Evolutionary conservation across 306 rosid species (phyloP).

Genomic region (Pyrus pyrifolia): DNA sequence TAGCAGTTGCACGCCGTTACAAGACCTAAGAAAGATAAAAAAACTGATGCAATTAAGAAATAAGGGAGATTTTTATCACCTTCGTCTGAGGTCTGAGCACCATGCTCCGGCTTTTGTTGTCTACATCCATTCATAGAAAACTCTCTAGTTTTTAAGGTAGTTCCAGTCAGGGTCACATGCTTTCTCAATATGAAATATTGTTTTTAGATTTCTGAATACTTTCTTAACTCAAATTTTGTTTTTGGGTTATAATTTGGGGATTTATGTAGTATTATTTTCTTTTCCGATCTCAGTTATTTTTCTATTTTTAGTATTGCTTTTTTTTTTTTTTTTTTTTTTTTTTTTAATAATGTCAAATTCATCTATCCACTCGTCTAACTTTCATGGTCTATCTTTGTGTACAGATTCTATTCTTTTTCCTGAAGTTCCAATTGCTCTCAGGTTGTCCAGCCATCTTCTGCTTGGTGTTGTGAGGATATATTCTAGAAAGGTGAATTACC

Average conservation of each 20-base stretch:
- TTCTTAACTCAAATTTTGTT: neutral
- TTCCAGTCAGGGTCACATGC: neutral
- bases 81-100: neutral
- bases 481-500: slow-evolving; percentile 98
- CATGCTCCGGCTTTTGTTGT: neutral
- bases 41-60: neutral
- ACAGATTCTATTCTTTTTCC: slow-evolving; percentile 99
- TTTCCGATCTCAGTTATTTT: neutral
- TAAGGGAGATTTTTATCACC: neutral
- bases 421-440: slow-evolving; percentile 93
- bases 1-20: neutral
- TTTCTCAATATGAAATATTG: neutral
- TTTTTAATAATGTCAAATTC: neutral
- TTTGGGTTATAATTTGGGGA: neutral
- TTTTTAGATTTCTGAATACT: neutral
- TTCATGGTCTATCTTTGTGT: slow-evolving; percentile 15
- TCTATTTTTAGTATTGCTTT: neutral
- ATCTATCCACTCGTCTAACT: slow-evolving; percentile 18
- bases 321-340: neutral
- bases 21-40: neutral
- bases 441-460: slow-evolving; percentile 97
- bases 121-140: neutral
- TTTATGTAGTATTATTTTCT: neutral
- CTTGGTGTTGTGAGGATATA: slow-evolving; percentile 99
- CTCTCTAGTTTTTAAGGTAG: neutral